Conservation (phyloP, 2,329 filamentous ascomycete species). For the Neurospora crassa region DNA sequence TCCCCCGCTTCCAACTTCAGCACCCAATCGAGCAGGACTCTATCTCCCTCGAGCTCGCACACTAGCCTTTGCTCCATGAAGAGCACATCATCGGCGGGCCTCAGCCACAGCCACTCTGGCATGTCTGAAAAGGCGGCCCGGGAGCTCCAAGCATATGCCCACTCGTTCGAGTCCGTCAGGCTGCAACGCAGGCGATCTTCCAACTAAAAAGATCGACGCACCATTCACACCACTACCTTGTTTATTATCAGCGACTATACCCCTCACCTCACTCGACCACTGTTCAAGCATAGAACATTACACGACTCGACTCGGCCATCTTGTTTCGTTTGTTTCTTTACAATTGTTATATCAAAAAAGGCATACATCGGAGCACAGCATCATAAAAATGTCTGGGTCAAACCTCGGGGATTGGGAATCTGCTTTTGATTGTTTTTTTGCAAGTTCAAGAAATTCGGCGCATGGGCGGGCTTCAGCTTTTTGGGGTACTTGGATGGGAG, state of each 20-base stretch:
- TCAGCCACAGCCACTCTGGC: constrained; percentile 34
- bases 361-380: constrained; percentile 22
- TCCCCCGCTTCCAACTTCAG: constrained; percentile 63
- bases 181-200: constrained; percentile 46
- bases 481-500: constrained; percentile 1
- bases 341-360: constrained; percentile 19
- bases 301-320: constrained; percentile 13
- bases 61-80: constrained; percentile 75
- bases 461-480: constrained; percentile 2
- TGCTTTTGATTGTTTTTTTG: constrained; percentile 6
- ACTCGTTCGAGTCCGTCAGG: constrained; percentile 77
- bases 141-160: constrained; percentile 78
- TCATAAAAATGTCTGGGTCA: constrained; percentile 20
- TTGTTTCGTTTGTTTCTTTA: constrained; percentile 15
- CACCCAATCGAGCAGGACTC: constrained; percentile 18
- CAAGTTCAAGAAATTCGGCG: constrained; percentile 1
- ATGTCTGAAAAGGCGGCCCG: constrained; percentile 69
- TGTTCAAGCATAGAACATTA: constrained; percentile 8
- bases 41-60: constrained; percentile 69
- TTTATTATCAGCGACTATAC: constrained; percentile 17
- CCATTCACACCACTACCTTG: constrained; percentile 14
- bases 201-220: constrained; percentile 26
- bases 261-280: constrained; percentile 16
- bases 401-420: constrained; percentile 9
- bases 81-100: constrained; percentile 45